A percentile compares a stretch with the other conserved stretches of the same genome.
Conservation (phyloP, 2,329 filamentous ascomycete species). For the Cladosporium sp. region DNA sequence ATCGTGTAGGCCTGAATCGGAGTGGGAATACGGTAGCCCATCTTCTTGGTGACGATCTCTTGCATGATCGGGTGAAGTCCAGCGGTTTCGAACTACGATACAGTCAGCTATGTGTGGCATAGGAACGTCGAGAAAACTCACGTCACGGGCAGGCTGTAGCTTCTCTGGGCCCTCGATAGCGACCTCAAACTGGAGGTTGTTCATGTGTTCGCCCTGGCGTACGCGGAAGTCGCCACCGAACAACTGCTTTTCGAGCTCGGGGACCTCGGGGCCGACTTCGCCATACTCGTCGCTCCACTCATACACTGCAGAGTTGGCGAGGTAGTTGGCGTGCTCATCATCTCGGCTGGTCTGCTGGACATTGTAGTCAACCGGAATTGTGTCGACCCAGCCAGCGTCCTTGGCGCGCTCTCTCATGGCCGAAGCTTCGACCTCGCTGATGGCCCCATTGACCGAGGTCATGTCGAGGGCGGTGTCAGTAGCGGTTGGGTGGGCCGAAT, state of each 20-base stretch:
- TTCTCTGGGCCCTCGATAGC: constrained; percentile 46
- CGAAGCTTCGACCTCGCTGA: constrained; percentile 11
- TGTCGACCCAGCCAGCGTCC: constrained; percentile 27
- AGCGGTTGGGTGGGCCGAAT: not conserved
- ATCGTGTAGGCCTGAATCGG: constrained; percentile 84
- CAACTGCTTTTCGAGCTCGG: constrained; percentile 68
- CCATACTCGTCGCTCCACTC: constrained; percentile 83
- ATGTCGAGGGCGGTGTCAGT: not conserved
- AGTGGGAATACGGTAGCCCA: constrained; percentile 69
- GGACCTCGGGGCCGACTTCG: constrained; percentile 71
- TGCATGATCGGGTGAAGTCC: constrained; percentile 81
- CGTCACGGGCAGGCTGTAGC: constrained; percentile 46
- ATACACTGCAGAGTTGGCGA: constrained; percentile 62
- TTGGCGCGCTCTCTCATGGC: constrained; percentile 12
- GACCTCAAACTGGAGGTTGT: constrained; percentile 53
- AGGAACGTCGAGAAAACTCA: constrained; percentile 33
- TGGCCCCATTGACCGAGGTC: not conserved
- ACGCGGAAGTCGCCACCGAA: constrained; percentile 58
- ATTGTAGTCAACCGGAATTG: constrained; percentile 26
- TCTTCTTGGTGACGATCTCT: constrained; percentile 65
- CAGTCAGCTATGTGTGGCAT: constrained; percentile 15
- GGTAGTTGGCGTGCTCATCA: constrained; percentile 38
- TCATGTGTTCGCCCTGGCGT: constrained; percentile 60
- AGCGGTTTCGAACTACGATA: constrained; percentile 62
- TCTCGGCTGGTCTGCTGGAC: constrained; percentile 16